A percentile compares a stretch with the other conserved stretches of the same genome.
Evolutionary conservation across 306 rosid genomes (phyloP).

Genomic region (Fragaria nilgerrensis): DNA sequence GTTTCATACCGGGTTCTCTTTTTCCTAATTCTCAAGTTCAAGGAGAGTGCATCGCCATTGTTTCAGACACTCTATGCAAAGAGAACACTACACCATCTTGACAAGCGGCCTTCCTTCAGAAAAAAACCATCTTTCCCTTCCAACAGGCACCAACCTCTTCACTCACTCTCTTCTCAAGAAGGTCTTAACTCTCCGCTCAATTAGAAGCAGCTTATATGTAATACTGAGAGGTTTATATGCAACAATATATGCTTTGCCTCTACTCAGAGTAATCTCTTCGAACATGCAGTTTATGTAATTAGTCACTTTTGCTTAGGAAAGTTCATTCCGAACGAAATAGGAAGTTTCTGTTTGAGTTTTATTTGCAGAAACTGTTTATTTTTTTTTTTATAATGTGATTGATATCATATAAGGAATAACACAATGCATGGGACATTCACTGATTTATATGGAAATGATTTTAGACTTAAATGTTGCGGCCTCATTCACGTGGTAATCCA

Average conservation of each 20-base stretch:
- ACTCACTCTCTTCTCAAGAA: conserved; percentile 81
- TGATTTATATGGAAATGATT: too few species aligned
- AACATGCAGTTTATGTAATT: conserved; percentile 5
- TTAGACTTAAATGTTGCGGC: too few species aligned
- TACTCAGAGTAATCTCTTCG: neutral
- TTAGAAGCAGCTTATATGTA: conserved; percentile 26
- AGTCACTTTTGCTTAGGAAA: neutral
- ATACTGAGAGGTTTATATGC: neutral
- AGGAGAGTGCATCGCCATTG: conserved; percentile 63
- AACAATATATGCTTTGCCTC: neutral
- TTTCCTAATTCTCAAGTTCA: conserved; percentile 68
- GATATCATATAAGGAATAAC: neutral
- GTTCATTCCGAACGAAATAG: neutral
- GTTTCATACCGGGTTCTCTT: conserved; percentile 52
- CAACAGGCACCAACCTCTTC: conserved; percentile 62
- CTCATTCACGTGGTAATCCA: too few species aligned
- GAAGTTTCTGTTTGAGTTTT: conserved; percentile 6
- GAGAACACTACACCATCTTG: conserved; percentile 54
- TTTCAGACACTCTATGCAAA: conserved; percentile 49
- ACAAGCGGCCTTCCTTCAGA: conserved; percentile 76
- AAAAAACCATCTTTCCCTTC: conserved; percentile 59
- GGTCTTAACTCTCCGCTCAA: conserved; percentile 78
- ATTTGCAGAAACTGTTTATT: neutral
- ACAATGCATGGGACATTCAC: neutral
- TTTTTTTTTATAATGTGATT: too few species aligned